Evolutionary conservation across 148 eudicot genomes (phyloP).

Genomic region (Nepenthes mirabilis): DNA sequence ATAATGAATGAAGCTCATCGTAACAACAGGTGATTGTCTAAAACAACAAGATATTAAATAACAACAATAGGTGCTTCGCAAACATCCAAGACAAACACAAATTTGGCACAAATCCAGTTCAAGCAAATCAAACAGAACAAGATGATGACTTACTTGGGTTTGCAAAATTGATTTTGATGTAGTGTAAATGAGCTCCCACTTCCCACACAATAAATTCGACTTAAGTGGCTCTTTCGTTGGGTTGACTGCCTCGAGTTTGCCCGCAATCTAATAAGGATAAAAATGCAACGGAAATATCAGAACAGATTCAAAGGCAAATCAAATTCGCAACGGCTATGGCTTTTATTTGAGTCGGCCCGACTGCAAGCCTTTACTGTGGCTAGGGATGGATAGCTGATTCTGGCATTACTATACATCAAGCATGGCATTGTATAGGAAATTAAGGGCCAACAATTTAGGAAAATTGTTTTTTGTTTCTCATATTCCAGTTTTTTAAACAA

Average conservation of each 20-base stretch:
- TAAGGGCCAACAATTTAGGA: no score
- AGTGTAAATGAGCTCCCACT: conserved; percentile 95
- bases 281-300: conserved; percentile 5
- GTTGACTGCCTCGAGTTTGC: conserved; percentile 72
- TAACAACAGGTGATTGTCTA: no score
- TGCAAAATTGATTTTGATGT: conserved; percentile 82
- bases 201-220: conserved; percentile 67
- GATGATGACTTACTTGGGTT: conserved; percentile 25
- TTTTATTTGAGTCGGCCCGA: not conserved
- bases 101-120: no score
- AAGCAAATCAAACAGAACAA: not conserved
- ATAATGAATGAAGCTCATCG: not conserved
- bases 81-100: no score
- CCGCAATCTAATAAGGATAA: conserved; percentile 46
- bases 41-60: no score
- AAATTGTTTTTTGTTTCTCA: not conserved
- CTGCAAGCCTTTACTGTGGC: not conserved
- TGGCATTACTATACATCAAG: no score
- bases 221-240: conserved; percentile 78
- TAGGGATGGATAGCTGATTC: no score
- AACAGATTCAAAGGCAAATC: not conserved
- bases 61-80: no score
- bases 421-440: no score
- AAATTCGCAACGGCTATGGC: not conserved
- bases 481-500: not conserved